Evolutionary conservation across 2,329 filamentous ascomycete genomes (phyloP).

Genomic region (Cucurbitaria berberidis): DNA sequence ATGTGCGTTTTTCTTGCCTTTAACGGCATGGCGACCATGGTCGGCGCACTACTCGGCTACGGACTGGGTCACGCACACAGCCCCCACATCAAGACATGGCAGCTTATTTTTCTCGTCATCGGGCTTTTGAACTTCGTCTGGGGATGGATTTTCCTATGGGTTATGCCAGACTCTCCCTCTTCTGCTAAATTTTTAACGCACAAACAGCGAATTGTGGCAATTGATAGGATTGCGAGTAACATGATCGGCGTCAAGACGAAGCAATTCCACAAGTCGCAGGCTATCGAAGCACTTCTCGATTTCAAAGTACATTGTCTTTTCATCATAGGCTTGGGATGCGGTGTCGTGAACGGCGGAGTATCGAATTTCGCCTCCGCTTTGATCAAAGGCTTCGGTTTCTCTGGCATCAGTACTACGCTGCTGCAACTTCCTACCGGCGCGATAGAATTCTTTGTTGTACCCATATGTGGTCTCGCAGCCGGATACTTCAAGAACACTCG

Average conservation of each 20-base stretch:
- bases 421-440: slow-evolving; percentile 54
- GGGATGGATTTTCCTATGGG: slow-evolving; percentile 43
- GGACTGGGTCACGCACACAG: slow-evolving; percentile 42
- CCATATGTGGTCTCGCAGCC: slow-evolving; percentile 43
- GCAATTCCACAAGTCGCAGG: slow-evolving; percentile 46
- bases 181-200: slow-evolving; percentile 47
- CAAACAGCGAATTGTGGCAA: slow-evolving; percentile 49
- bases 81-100: slow-evolving; percentile 38
- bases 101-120: slow-evolving; percentile 49
- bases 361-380: slow-evolving; percentile 57
- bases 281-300: slow-evolving; percentile 51
- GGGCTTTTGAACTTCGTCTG: slow-evolving; percentile 47
- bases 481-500: slow-evolving; percentile 39
- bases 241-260: slow-evolving; percentile 53
- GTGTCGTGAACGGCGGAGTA: slow-evolving; percentile 59
- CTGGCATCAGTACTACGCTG: slow-evolving; percentile 50
- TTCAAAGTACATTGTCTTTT: slow-evolving; percentile 50
- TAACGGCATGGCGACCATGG: slow-evolving; percentile 49
- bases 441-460: slow-evolving; percentile 52
- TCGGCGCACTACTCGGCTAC: slow-evolving; percentile 46
- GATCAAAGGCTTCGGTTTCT: slow-evolving; percentile 54
- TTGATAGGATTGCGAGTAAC: slow-evolving; percentile 50
- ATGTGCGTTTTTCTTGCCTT: slow-evolving; percentile 54
- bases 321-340: slow-evolving; percentile 52
- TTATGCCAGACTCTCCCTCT: slow-evolving; percentile 48